A percentile compares a stretch with the other conserved stretches of the same genome.
phyloP scores from a whole-genome alignment of 2,329 filamentous ascomycete genomes.

The Botryotinia narcissicola region DNA sequence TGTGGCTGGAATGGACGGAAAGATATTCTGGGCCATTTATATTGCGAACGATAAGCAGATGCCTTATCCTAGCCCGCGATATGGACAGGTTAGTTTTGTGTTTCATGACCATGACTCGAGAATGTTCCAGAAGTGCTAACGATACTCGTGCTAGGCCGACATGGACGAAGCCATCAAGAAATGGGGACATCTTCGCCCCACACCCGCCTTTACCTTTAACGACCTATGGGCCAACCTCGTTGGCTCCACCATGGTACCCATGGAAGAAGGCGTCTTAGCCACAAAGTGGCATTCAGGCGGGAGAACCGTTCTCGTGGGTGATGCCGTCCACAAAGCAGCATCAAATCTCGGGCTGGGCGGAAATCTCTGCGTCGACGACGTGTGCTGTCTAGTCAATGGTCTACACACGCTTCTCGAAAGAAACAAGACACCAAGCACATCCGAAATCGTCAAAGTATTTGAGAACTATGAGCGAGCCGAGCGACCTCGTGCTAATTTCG shows the following conservation, averaged over 20 bases:
- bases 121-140: constrained; percentile 1
- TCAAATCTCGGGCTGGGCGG: constrained; percentile 10
- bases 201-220: constrained; percentile 4
- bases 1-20: constrained; percentile 14
- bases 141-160: not conserved
- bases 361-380: constrained; percentile 12
- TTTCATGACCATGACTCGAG: not conserved
- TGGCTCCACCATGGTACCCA: not conserved
- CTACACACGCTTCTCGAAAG: constrained; percentile 5
- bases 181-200: constrained; percentile 9
- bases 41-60: constrained; percentile 2
- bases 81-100: constrained; percentile 12
- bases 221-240: constrained; percentile 1
- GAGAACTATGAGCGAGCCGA: constrained; percentile 14
- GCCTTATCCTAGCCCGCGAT: constrained; percentile 5
- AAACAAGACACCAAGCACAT: constrained; percentile 3
- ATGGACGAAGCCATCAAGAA: constrained; percentile 10
- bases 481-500: constrained; percentile 14
- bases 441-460: constrained; percentile 6
- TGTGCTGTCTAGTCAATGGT: constrained; percentile 8
- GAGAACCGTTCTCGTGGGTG: constrained; percentile 11
- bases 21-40: constrained; percentile 13
- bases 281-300: constrained; percentile 11
- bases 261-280: constrained; percentile 13
- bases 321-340: constrained; percentile 10